Base-by-base conservation (phyloP, 768 basidiomycete genomes). In the Daedalea quercina region DNA sequence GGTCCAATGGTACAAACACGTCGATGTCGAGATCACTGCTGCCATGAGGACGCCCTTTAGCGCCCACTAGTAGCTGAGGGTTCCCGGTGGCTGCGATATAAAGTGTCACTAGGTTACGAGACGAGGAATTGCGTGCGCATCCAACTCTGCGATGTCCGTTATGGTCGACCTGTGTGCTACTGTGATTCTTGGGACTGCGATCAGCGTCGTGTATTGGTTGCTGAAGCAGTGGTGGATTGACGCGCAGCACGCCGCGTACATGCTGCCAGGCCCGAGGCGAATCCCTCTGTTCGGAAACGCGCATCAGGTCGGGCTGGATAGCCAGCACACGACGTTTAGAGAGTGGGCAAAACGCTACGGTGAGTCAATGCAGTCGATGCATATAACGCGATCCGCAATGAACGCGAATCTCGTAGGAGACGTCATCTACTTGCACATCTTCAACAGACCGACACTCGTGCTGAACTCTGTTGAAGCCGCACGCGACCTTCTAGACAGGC, bases 401-500 rank as follows among this genome's bases (percentile, higher is more conserved):
- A 40, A 7, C 20, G 9, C 48, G 41, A 43, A 51, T 46, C 20
- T 44, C 7, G 37, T 31, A 70, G 70, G 70, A 34, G 65, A 67
- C 19, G 54, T 71, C 23, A 60, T 70, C 20, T 66, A 62, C 53
- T 56, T 64, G 33, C 58, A 47, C 9, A 34, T 71, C 25, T 62
- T 71, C 47, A 56, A 56, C 15, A 59, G 59, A n/a, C 57, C 66
- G 6, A 53, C 66, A 40, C 34, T 71, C 19, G 57, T 71, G 15
- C 45, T 71, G 35, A 69, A 67, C 55, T 65, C 70, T 9, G 44
- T 60, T 17, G 44, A 57, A 28, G 64, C 63, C 23, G 69, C 70
- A 23, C 57, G 54, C 19, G 70, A 71, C 35, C 62, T 71, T 15
- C 56, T 71, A 50, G 67, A 70, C 45, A 66, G 65, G 52, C 61